Conservation (phyloP, 2,329 filamentous ascomycete genomes). For the Zymoseptoria ardabiliae region DNA sequence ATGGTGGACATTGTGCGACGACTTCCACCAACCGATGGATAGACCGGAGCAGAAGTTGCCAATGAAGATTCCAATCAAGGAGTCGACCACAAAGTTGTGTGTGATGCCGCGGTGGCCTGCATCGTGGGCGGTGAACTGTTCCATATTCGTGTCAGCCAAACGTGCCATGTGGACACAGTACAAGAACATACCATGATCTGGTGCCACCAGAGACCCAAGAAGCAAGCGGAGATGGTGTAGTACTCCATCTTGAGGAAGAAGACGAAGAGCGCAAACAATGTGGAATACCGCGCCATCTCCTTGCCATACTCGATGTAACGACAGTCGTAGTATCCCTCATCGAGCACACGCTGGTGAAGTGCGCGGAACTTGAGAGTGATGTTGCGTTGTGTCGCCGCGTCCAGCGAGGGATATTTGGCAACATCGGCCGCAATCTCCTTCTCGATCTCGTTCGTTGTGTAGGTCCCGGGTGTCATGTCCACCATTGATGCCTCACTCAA, state of each 20-base stretch:
- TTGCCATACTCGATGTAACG: slow-evolving; percentile 53
- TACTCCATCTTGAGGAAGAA: slow-evolving; percentile 43
- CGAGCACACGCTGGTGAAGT: slow-evolving; percentile 49
- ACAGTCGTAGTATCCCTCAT: slow-evolving; percentile 53
- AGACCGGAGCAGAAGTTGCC: slow-evolving; percentile 60
- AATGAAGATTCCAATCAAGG: slow-evolving; percentile 54
- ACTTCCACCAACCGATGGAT: slow-evolving; percentile 64
- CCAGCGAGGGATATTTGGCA: slow-evolving; percentile 44
- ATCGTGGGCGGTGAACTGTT: slow-evolving; percentile 54
- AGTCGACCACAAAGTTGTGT: slow-evolving; percentile 51
- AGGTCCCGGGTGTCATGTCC: slow-evolving; percentile 22
- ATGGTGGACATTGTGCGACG: slow-evolving; percentile 62
- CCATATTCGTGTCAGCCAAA: neutral
- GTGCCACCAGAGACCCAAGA: slow-evolving; percentile 59
- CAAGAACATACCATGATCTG: slow-evolving; percentile 48
- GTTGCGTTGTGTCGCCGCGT: slow-evolving; percentile 46
- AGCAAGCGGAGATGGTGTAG: slow-evolving; percentile 52
- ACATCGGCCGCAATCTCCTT: slow-evolving; percentile 34
- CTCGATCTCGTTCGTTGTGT: slow-evolving; percentile 30
- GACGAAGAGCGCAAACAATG: slow-evolving; percentile 46
- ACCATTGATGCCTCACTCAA: slow-evolving; percentile 4
- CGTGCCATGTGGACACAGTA: no score
- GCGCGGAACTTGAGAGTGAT: slow-evolving; percentile 51
- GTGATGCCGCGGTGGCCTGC: slow-evolving; percentile 59
- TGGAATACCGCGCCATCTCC: slow-evolving; percentile 51